A percentile compares a stretch with the other conserved stretches of the same genome.
These are phyloP conservation scores for Xylaria sp. DNA, from an alignment of 2,329 filamentous ascomycete genomes.

Conservation along the genomic window DNA sequence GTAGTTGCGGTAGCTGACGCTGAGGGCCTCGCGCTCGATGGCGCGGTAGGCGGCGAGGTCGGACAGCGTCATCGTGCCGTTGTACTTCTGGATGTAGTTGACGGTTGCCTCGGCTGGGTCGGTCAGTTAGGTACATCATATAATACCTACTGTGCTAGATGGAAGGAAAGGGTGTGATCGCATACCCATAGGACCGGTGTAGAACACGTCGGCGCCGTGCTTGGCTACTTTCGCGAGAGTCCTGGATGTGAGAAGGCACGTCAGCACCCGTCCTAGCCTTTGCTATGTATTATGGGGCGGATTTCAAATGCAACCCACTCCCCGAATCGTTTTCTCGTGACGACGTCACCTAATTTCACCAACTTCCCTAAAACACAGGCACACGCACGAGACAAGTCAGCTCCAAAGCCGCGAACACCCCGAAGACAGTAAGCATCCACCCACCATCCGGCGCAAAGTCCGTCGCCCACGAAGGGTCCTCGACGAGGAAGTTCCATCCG, in stretches of 20 bases:
- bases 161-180: slow-evolving; percentile 16
- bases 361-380: slow-evolving; percentile 51
- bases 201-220: slow-evolving; percentile 73
- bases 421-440: neutral
- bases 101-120: slow-evolving; percentile 70
- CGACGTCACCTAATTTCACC: slow-evolving; percentile 71
- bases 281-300: slow-evolving; percentile 35
- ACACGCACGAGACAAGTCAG: neutral
- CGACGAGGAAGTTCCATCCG: slow-evolving; percentile 65
- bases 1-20: slow-evolving; percentile 69
- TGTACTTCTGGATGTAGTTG: slow-evolving; percentile 63
- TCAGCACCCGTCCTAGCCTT: slow-evolving; percentile 5
- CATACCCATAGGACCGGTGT: slow-evolving; percentile 65
- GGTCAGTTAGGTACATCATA: slow-evolving; percentile 39
- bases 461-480: slow-evolving; percentile 78
- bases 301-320: slow-evolving; percentile 29
- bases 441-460: slow-evolving; percentile 82
- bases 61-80: slow-evolving; percentile 71
- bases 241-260: slow-evolving; percentile 40
- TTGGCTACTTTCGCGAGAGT: slow-evolving; percentile 78
- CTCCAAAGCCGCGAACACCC: neutral
- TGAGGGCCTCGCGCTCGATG: slow-evolving; percentile 63
- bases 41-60: slow-evolving; percentile 63
- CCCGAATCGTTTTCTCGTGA: slow-evolving; percentile 81
- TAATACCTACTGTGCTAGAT: slow-evolving; percentile 28